Evolutionary conservation across 352 stramenopile genomes (phyloP), one percentile per base, ranked within the genome.

Genomic region (Pythium aristosporum): DNA sequence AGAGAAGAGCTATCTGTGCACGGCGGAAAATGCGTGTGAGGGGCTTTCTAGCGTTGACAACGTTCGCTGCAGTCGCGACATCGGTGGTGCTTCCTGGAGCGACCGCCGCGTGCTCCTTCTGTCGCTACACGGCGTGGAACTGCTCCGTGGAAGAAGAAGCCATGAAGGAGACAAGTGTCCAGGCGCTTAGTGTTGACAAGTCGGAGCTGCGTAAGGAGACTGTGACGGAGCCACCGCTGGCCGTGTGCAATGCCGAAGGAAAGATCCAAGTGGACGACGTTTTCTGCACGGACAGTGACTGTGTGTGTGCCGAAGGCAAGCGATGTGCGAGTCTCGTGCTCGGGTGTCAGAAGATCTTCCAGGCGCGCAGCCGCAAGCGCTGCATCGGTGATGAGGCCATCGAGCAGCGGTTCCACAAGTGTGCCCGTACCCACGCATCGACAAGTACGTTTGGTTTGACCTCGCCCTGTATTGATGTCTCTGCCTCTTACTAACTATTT

Each of bases 201-300:
- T 23, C 34, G 34, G 63, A 69, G 32, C 42, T 69, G 46, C 56
- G 63, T 10, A 65, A 61, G 36, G 63, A 58, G 16, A 23, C 42
- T 5, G 18, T 25, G 44, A 36, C 44, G 20, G 34, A 43, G 8
- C 18, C 61, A 23, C 25, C 65, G 4, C 23, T 83, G 6, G 34
- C 75, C 28, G 86, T 95, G 53, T 95, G 86, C 57, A 68, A 91
- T 48, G 65, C 63, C 0, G 51, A 61, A 13, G 79, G 81, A 34
- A 62, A 68, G 12, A 89, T 95, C 50, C 82, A 92, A 65, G 69
- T 92, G 32, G 86, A 93, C 63, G 86, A 95, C 57, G 80, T 94
- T 12, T 91, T 95, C 57, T 95, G 86, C 42, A 77, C 85, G 46
- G 64, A 76, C 46, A 66, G 77, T 50, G 75, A 84, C 46, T 95